A percentile compares a stretch with the other conserved stretches of the same genome.
phyloP scores from a whole-genome alignment of 345 rosid species.

The Bruguiera parviflora region DNA sequence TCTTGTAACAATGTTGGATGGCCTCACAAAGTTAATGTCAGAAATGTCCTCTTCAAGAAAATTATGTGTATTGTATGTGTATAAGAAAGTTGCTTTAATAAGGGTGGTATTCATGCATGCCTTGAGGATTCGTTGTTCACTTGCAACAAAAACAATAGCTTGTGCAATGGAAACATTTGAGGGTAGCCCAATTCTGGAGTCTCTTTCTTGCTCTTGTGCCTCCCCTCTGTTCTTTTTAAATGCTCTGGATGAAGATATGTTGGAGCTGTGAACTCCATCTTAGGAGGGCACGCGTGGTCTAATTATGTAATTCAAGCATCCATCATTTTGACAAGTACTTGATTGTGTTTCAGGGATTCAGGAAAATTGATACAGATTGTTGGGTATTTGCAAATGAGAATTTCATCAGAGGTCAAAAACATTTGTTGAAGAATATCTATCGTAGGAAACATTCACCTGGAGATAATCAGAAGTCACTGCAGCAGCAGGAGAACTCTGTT shows the following conservation, averaged over 20 bases:
- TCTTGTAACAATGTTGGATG: neutral
- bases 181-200: too few relatives aligned
- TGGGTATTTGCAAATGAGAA: constrained; percentile 92
- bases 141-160: too few relatives aligned
- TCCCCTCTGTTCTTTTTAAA: too few relatives aligned
- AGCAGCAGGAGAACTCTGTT: constrained; percentile 28
- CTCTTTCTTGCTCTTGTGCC: too few relatives aligned
- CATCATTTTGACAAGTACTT: neutral
- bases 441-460: constrained; percentile 69
- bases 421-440: constrained; percentile 56
- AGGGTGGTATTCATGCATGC: too few relatives aligned
- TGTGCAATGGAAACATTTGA: too few relatives aligned
- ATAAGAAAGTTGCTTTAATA: too few relatives aligned
- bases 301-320: neutral
- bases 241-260: too few relatives aligned
- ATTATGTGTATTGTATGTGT: too few relatives aligned
- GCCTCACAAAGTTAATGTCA: neutral
- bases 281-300: neutral
- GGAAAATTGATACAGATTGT: constrained; percentile 74
- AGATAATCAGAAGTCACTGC: constrained; percentile 40
- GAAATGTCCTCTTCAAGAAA: neutral
- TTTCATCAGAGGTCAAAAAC: constrained; percentile 66
- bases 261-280: neutral
- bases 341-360: constrained; percentile 68
- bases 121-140: too few relatives aligned